Conservation (phyloP, 2,329 filamentous ascomycete genomes). For the Penicillium sp. region DNA sequence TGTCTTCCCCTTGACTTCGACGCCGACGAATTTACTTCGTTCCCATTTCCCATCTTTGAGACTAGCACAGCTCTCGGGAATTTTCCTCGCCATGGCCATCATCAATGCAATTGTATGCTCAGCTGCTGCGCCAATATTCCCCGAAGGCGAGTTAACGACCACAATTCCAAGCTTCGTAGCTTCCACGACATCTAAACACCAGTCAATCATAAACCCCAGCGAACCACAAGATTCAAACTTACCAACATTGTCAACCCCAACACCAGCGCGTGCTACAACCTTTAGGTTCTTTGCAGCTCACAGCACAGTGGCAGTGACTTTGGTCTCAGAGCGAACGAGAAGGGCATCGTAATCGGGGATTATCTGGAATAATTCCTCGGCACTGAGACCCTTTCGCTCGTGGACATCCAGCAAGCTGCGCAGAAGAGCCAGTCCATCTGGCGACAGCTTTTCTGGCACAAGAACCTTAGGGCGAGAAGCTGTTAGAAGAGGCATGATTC, state of each 20-base stretch:
- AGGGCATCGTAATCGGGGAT: conserved; percentile 73
- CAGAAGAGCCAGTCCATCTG: conserved; percentile 72
- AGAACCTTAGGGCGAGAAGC: conserved; percentile 56
- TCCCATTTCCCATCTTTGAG: conserved; percentile 75
- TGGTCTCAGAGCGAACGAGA: conserved; percentile 78
- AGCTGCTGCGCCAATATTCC: conserved; percentile 77
- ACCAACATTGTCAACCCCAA: conserved; percentile 78
- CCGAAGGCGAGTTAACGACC: conserved; percentile 75
- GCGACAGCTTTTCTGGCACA: conserved; percentile 76
- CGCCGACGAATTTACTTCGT: conserved; percentile 69
- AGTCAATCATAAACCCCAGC: neutral
- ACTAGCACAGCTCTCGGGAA: conserved; percentile 67
- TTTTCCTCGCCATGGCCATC: conserved; percentile 71
- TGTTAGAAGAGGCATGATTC: conserved; percentile 21
- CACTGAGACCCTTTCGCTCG: conserved; percentile 60
- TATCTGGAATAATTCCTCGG: conserved; percentile 63
- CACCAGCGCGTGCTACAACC: conserved; percentile 76
- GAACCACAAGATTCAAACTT: conserved; percentile 10
- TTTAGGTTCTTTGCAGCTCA: conserved; percentile 66
- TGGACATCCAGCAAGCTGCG: conserved; percentile 68
- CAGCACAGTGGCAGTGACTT: conserved; percentile 70
- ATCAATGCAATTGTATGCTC: conserved; percentile 75
- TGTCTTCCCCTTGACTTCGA: conserved; percentile 75
- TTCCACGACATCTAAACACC: conserved; percentile 59
- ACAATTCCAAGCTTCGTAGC: conserved; percentile 73